A percentile compares a stretch with the other conserved stretches of the same genome.
phyloP scores from a whole-genome alignment of 176 grass and related monocot species.

The Thinopyrum elongatum region DNA sequence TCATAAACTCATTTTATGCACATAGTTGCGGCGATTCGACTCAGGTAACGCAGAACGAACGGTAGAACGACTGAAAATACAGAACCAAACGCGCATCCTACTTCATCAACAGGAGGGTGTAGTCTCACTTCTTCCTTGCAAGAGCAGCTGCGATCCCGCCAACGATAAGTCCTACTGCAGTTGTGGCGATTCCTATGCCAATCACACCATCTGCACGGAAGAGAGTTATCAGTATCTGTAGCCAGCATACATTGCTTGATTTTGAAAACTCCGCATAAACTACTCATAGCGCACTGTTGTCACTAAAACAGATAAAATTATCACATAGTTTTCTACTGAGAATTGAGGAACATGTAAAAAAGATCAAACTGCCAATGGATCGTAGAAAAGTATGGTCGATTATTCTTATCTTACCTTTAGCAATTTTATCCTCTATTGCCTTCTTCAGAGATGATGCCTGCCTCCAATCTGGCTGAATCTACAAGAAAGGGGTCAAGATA shows the following conservation, averaged over 20 bases:
- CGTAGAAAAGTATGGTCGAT: neutral
- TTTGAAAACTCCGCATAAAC: neutral
- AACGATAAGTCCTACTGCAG: constrained; percentile 67
- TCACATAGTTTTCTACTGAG: neutral
- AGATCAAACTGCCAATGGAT: neutral
- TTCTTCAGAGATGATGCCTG: constrained; percentile 82
- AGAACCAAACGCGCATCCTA: neutral
- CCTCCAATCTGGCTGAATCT: constrained; percentile 92
- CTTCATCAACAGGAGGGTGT: neutral
- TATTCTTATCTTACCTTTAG: constrained; percentile 61
- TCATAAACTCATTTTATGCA: constrained; percentile 22
- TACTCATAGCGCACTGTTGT: neutral
- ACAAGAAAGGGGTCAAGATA: constrained; percentile 27
- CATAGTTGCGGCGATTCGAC: neutral
- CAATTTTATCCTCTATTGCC: constrained; percentile 86
- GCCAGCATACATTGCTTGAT: neutral
- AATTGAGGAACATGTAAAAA: neutral
- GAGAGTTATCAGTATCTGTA: neutral
- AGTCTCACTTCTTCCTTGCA: constrained; percentile 62
- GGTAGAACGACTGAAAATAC: neutral
- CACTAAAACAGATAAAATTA: neutral
- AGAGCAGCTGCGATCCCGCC: constrained; percentile 79
- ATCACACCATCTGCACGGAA: constrained; percentile 73
- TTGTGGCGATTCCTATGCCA: constrained; percentile 83
- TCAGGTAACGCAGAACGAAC: neutral